Evolutionary conservation across 208 protist species (phyloP).

Genomic region (Acanthamoeba polyphaga): DNA sequence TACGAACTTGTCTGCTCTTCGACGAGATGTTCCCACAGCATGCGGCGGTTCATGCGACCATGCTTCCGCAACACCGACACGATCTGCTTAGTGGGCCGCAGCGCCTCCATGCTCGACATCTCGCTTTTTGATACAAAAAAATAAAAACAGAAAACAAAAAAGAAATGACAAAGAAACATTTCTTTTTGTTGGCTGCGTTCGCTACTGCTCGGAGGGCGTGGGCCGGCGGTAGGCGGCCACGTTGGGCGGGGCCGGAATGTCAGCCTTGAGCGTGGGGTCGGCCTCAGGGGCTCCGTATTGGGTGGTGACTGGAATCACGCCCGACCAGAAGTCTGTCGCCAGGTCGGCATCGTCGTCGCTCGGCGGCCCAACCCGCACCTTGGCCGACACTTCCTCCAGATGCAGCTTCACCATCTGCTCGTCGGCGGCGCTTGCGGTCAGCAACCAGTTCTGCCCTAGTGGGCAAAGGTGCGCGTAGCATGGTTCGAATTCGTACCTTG

Average conservation of each 20-base stretch:
- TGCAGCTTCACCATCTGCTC: slow-evolving; percentile 65
- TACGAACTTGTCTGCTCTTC: slow-evolving; percentile 39
- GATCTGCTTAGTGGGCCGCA: slow-evolving; percentile 62
- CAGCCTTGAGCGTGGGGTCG: slow-evolving; percentile 2
- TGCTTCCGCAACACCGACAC: slow-evolving; percentile 28
- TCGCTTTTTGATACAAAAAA: neutral
- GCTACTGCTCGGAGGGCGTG: neutral
- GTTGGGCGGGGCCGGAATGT: neutral
- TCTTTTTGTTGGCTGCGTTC: neutral
- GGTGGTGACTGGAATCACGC: slow-evolving; percentile 38
- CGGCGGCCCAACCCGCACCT: slow-evolving; percentile 28
- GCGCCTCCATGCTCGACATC: slow-evolving; percentile 31
- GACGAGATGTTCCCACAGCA: slow-evolving; percentile 33
- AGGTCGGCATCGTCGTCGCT: slow-evolving; percentile 25
- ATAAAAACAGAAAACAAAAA: neutral
- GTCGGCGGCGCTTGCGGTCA: neutral
- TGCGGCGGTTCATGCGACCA: slow-evolving; percentile 36
- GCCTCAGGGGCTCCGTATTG: neutral
- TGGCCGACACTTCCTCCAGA: slow-evolving; percentile 42
- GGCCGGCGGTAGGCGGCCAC: slow-evolving; percentile 18
- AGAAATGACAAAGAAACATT: neutral
- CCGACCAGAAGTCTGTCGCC: neutral
- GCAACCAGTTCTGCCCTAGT: no score
- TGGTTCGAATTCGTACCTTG: neutral
- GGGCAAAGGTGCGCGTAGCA: no score